These are phyloP conservation scores for Cicer cuneatum DNA, from an alignment of 306 rosid genomes.

Conservation along the genomic window DNA sequence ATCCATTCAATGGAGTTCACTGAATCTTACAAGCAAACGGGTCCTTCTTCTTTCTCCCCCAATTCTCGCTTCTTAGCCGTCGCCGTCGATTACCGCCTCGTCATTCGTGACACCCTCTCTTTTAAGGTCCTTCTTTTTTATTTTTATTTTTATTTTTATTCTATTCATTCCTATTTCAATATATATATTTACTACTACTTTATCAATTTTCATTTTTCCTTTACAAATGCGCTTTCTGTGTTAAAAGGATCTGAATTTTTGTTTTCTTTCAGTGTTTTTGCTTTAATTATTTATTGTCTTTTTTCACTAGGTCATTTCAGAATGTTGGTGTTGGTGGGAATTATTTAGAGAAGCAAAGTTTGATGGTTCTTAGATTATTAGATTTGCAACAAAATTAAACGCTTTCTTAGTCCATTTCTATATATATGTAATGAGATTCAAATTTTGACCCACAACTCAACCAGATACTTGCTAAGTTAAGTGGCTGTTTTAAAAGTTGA, in stretches of 20 bases:
- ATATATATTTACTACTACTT: not conserved
- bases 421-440: not conserved
- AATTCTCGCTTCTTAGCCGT: slow-evolving; percentile 87
- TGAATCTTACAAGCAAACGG: slow-evolving; percentile 88
- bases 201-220: not conserved
- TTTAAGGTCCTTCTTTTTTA: slow-evolving; percentile 57
- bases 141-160: too few species aligned
- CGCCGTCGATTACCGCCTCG: slow-evolving; percentile 97
- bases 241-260: too few species aligned
- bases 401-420: too few species aligned
- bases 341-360: too few species aligned
- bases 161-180: not conserved
- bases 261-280: too few species aligned
- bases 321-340: too few species aligned
- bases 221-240: not conserved
- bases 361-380: too few species aligned
- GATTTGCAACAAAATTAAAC: not conserved
- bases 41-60: slow-evolving; percentile 95
- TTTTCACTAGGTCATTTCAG: too few species aligned
- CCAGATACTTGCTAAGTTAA: not conserved
- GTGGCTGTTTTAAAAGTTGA: not conserved
- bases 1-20: slow-evolving; percentile 83
- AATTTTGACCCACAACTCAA: slow-evolving; percentile 3
- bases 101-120: slow-evolving; percentile 89
- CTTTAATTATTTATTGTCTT: too few species aligned